These are phyloP conservation scores for Metschnikowia arizonensis DNA, from an alignment of 805 yeast species.

Conservation along the genomic window DNA sequence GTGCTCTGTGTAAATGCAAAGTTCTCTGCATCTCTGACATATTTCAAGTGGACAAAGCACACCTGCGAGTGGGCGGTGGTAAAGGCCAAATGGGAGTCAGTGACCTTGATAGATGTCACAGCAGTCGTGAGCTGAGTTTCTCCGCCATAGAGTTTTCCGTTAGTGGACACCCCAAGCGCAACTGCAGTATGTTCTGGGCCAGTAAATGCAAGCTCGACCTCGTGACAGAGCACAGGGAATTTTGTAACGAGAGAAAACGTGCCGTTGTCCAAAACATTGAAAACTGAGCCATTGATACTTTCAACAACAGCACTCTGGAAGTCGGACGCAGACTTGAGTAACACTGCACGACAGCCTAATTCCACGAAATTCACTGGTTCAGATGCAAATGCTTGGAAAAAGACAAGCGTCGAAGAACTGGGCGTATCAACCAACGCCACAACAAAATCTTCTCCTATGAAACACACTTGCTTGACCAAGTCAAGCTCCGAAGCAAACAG, in stretches of 20 bases:
- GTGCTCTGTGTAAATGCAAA: constrained; percentile 28
- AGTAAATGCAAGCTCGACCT: constrained; percentile 41
- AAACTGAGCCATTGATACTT: constrained; percentile 59
- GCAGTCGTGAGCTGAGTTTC: constrained; percentile 58
- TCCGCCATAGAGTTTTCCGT: constrained; percentile 71
- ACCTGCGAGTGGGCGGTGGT: constrained; percentile 86
- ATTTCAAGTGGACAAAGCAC: constrained; percentile 70
- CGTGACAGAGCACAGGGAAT: constrained; percentile 70
- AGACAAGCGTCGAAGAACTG: constrained; percentile 45
- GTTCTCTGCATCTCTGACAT: constrained; percentile 32
- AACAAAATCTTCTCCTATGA: constrained; percentile 47
- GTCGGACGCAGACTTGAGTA: constrained; percentile 52
- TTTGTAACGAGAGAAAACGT: constrained; percentile 36
- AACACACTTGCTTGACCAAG: constrained; percentile 59
- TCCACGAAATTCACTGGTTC: constrained; percentile 7
- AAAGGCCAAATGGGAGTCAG: constrained; percentile 68
- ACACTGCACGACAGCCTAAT: constrained; percentile 42
- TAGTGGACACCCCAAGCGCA: constrained; percentile 70
- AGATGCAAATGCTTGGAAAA: constrained; percentile 45
- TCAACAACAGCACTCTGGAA: constrained; percentile 53
- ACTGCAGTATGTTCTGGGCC: constrained; percentile 18
- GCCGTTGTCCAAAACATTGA: constrained; percentile 31
- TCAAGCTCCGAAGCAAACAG: constrained; percentile 40
- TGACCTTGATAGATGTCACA: constrained; percentile 74
- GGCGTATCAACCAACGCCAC: constrained; percentile 60